Evolutionary conservation across 2,329 filamentous ascomycete genomes (phyloP), one percentile per base, ranked within the genome.

Genomic region (Calonectria pseudoreteaudii): DNA sequence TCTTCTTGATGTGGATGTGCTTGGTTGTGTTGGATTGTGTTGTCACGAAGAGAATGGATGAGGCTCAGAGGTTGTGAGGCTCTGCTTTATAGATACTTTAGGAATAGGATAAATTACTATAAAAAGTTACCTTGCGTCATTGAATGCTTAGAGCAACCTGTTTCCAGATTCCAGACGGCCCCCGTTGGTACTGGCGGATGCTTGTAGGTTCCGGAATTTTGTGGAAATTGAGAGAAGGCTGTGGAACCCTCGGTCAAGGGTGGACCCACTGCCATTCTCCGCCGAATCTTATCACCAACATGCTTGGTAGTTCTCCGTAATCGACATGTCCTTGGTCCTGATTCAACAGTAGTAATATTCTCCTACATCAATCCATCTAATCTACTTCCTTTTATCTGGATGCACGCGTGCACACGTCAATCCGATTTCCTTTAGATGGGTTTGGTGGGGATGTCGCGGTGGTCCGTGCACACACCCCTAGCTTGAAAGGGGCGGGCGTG

Each of bases 61-160:
- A 10, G 36, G n/a, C 41, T 5, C 13, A 62, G 3, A 11, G 73
- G 75, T 76, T 14, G 36, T 65, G 72, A 70, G 31, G 68, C 41
- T 56, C 68, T 77, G 71, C 77, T 85, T 83, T 85, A 85, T 85
- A 84, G 74, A 67, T 68, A 34, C 58, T 64, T 30, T 71, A 58
- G 64, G 52, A 47, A 28, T 56, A 30, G 44, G 34, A 28, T 28
- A 56, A 64, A 72, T 68, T n/a, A 31, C 64, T 49, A 71, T 66
- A 28, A 69, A 53, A 49, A 65, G 34, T 41, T 30, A 26, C 14
- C 7, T 26, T 23, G 18, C 10, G 14, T 62, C 38, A 36, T 62
- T n/a, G 56, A 18, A 60, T 38, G 56, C 31, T 60, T 38, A 28
- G 18, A 26, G 18, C 34, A 18, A 13, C 13, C 9, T 23, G 56